Base-by-base conservation (phyloP, 2,329 filamentous ascomycete species). In the Penicillium sp. region DNA sequence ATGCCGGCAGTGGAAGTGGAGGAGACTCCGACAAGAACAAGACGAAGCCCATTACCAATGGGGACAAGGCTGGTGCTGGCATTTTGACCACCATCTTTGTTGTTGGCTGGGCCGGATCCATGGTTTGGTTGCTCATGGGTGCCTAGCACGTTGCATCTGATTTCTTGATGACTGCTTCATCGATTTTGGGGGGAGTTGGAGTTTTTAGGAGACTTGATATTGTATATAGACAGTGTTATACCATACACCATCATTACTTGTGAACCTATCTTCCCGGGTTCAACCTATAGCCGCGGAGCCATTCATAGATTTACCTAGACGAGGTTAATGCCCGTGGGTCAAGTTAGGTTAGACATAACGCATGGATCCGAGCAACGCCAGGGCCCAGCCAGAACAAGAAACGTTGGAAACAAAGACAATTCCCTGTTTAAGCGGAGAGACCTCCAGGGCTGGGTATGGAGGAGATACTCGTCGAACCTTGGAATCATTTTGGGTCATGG, bases 51-150 rank as follows among this genome's bases (percentile, higher is more conserved):
- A 64, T 68, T 13, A 66, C 65, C 1, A 69, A 67, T 4, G 73
- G 64, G 2, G 75, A 78, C 48, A 66, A 61, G 46, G 74, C 71
- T 0, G 75, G 75, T 14, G 75, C 75, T 14, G 67, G 65, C 5
- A 70, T 77, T 51, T 51, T 77, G 55, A 77, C 75, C 0, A 49
- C 71, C 6, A 40, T 69, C 1, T 64, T 75, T 50, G 59, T 69
- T 22, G 58, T 45, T 4, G 54, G 56, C 9, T 67, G 73, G 60
- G 50, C 68, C 34, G 69, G 64, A 2, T 59, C 71, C 47, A 58
- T 69, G 43, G 60, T 59, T 22, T 76, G 68, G 61, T 60, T 74
- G 60, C 55, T 74, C 34, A 29, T 70, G 36, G 71, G 65, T 24
- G 47, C 38, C 32, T 59, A 47, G 42, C 39, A n/a, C 22, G n/a